phyloP scores from a whole-genome alignment of 2,329 filamentous ascomycete species.

The Monosporascus sp. region DNA sequence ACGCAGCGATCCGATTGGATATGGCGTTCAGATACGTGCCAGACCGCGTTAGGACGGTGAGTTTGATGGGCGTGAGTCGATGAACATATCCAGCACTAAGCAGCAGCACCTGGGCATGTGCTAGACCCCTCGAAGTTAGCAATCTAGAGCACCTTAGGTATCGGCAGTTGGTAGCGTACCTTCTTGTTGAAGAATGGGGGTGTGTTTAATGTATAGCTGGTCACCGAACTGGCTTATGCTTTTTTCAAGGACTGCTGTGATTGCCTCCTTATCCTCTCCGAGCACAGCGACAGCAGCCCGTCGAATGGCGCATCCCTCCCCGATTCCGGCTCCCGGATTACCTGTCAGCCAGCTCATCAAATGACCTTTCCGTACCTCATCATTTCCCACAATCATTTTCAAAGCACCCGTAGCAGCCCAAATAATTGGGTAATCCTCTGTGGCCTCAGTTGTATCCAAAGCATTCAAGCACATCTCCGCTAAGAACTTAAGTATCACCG shows the following conservation, averaged over 20 bases:
- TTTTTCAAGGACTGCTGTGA: constrained; percentile 60
- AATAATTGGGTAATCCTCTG: constrained; percentile 34
- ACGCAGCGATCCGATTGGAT: constrained; percentile 77
- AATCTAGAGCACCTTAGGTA: neutral
- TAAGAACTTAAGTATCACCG: constrained; percentile 36
- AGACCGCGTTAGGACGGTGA: constrained; percentile 66
- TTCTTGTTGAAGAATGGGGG: constrained; percentile 83
- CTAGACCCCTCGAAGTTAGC: constrained; percentile 36
- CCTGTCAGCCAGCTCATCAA: constrained; percentile 61
- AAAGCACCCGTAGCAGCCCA: constrained; percentile 57
- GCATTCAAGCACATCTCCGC: constrained; percentile 39
- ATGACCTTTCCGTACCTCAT: constrained; percentile 44
- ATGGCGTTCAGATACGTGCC: constrained; percentile 70
- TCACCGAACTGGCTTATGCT: constrained; percentile 74
- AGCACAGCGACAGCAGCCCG: constrained; percentile 60
- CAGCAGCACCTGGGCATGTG: constrained; percentile 73
- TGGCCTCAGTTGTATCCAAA: constrained; percentile 26
- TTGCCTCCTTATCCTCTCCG: constrained; percentile 42
- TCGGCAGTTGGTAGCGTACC: constrained; percentile 44
- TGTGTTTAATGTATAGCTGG: constrained; percentile 79
- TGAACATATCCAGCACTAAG: constrained; percentile 73
- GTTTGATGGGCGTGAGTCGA: constrained; percentile 57
- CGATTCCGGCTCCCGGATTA: constrained; percentile 59
- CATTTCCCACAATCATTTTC: constrained; percentile 40
- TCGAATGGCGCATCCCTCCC: constrained; percentile 59